Percentiles rank a stretch among this genome's conserved stretches.
Conservation (phyloP, 2,329 filamentous ascomycete species). For the Scytalidium lignicola region DNA sequence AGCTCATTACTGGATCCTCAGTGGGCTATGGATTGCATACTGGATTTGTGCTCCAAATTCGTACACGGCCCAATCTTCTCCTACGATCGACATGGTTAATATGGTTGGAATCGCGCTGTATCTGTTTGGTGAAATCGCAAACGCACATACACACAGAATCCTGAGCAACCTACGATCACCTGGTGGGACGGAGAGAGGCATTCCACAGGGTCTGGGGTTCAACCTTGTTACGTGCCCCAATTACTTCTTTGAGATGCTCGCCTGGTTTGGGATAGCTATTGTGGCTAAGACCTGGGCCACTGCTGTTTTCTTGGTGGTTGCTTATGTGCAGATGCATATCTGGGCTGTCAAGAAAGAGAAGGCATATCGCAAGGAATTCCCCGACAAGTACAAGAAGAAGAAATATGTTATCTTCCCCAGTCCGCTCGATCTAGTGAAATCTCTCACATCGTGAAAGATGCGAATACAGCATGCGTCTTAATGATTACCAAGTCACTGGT, state of each 20-base stretch:
- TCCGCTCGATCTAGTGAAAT: not conserved
- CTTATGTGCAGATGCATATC: slow-evolving; percentile 70
- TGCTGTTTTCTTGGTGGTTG: slow-evolving; percentile 68
- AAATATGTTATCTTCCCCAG: slow-evolving; percentile 76
- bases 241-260: slow-evolving; percentile 87
- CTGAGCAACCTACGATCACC: slow-evolving; percentile 71
- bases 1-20: slow-evolving; percentile 85
- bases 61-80: slow-evolving; percentile 47
- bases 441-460: not conserved
- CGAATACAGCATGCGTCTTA: not conserved
- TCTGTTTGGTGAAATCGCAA: slow-evolving; percentile 71
- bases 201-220: slow-evolving; percentile 83
- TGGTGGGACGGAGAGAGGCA: slow-evolving; percentile 80
- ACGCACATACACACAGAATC: slow-evolving; percentile 74
- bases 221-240: slow-evolving; percentile 89
- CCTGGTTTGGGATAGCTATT: slow-evolving; percentile 79
- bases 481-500: not conserved
- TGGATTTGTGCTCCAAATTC: slow-evolving; percentile 78
- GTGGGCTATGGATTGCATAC: slow-evolving; percentile 75
- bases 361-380: slow-evolving; percentile 85
- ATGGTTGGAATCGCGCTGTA: slow-evolving; percentile 68
- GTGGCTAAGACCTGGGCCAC: slow-evolving; percentile 77
- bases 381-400: slow-evolving; percentile 95
- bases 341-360: slow-evolving; percentile 94
- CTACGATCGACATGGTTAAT: slow-evolving; percentile 41